phyloP scores from a whole-genome alignment of 805 yeast genomes.

The Saccharomycopsis schoenii region DNA sequence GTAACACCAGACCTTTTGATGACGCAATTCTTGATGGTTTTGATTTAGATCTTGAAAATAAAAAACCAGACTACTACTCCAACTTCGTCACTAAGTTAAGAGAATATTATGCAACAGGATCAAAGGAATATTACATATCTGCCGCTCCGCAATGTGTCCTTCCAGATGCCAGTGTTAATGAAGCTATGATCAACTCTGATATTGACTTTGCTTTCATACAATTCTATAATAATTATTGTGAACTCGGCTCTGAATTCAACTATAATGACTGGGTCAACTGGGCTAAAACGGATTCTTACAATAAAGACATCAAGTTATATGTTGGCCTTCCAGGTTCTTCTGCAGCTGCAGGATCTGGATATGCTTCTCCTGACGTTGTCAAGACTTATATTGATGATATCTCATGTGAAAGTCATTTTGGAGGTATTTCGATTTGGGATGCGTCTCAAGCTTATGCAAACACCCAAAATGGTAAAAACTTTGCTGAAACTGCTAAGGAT shows the following conservation, averaged over 20 bases:
- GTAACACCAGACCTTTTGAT: conserved; percentile 32
- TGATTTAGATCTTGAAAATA: conserved; percentile 79
- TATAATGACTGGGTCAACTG: conserved; percentile 63
- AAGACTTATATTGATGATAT: conserved; percentile 22
- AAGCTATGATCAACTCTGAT: conserved; percentile 44
- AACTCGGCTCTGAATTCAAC: conserved; percentile 46
- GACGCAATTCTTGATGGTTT: conserved; percentile 63
- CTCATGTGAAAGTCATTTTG: conserved; percentile 35
- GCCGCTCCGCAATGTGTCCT: conserved; percentile 92
- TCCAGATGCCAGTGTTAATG: conserved; percentile 66
- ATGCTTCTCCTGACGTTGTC: conserved; percentile 35
- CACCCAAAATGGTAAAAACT: conserved; percentile 16
- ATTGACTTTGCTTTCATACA: conserved; percentile 80
- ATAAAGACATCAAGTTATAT: conserved; percentile 56
- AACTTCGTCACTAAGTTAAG: conserved; percentile 49
- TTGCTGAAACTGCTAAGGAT: conserved; percentile 5
- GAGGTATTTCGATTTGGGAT: conserved; percentile 90
- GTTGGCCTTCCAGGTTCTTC: conserved; percentile 67
- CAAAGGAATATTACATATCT: conserved; percentile 60
- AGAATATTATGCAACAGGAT: conserved; percentile 40
- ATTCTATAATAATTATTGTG: conserved; percentile 74
- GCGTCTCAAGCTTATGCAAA: conserved; percentile 57
- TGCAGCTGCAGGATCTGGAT: conserved; percentile 53
- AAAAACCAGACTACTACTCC: conserved; percentile 50
- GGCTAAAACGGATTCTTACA: conserved; percentile 52